Base-by-base conservation (phyloP, 208 protist genomes). In the Crithidia bombi region DNA sequence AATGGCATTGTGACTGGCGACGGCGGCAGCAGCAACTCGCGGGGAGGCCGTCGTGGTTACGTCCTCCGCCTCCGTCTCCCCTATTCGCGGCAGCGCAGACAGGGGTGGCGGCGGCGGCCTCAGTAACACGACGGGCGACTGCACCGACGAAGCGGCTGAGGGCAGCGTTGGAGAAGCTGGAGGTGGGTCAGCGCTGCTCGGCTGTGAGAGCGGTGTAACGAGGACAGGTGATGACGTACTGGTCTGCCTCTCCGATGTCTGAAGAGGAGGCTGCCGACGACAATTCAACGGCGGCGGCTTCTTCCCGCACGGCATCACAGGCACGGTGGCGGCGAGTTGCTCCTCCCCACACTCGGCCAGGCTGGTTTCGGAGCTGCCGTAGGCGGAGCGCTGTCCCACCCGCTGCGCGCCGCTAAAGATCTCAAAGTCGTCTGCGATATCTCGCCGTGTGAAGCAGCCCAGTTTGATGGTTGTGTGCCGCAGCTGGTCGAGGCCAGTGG, bases 381-480 rank as follows among this genome's bases (percentile, higher is more conserved):
- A 2, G 33, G 62, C 65, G 3, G 41, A 46, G 35, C 25, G 19
- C 11, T 44, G 41, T 2, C 56, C 44, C 6, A 50, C 38, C 39
- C 81, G 81, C 33, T 82, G 64, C 21, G 78, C 76, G 28, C 56
- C 35, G 56, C 75, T 83, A 28, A 92, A 82, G 30, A 87, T 84
- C 35, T 82, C 81, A 30, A 91, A 87, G 59, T 87, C 85, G 46
- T 92, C 87, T 5, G 87, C 81, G 51, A 93, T 86, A 41, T 90
- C 78, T 32, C 87, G 87, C 7, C 91, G 81, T 77, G 89, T 90
- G 30, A 96, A 69, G 23, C 88, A 91, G 63, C 81, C 88, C 23
- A 96, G 80, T 11, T 79, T 96, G 50, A 96, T 93, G 80, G 82
- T 81, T 78, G 56, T 66, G 59, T 74, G 54, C 47, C 69, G 51